Base-by-base conservation (phyloP, 2,329 filamentous ascomycete species). In the Trichoderma sp. region DNA sequence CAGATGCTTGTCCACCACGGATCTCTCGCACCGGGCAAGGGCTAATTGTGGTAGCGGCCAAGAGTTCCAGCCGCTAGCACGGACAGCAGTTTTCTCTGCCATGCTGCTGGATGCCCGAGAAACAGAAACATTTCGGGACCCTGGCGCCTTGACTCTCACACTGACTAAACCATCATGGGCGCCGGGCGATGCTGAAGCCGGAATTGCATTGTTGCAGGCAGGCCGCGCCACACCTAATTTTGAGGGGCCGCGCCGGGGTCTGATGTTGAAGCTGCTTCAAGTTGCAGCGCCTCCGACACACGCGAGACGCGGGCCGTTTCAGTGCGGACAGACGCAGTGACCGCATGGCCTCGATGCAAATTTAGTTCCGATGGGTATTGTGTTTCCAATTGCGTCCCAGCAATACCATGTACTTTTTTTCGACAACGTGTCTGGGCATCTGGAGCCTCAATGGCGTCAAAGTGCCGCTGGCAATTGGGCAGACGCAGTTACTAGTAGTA, bases 261-360 rank as follows among this genome's bases (percentile, higher is more conserved):
- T 70, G 65, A 53, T 13, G 60, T 67, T 45, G 63, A 57, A 56
- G 42, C 60, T 74, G 76, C 77, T 71, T 75, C 76, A 76, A 65
- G 48, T 70, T 70, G 58, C 54, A 52, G 68, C 68, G 65, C 58
- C 73, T 77, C 75, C 72, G 74, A 78, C 77, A 73, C 50, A 70
- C 66, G 70, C 74, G 76, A 75, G 75, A 78, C 77, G 67, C 34
- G 68, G 68, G 73, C 69, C 65, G 76, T 78, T 78, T 78, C 76
- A 77, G 67, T 32, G n/a, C 53, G 29, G 32, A 19, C 25, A 66
- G 22, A 59, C 32, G 61, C 63, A 61, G 65, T 29, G 50, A 37
- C 61, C 53, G 53, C 39, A 42, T 59, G 67, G 67, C 52, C 63
- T 42, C 66, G 48, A 61, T 35, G n/a, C 35, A 22, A 48, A 32